Conservation (phyloP, 75 land plant species). For the Chamaecyparis obtusa region DNA sequence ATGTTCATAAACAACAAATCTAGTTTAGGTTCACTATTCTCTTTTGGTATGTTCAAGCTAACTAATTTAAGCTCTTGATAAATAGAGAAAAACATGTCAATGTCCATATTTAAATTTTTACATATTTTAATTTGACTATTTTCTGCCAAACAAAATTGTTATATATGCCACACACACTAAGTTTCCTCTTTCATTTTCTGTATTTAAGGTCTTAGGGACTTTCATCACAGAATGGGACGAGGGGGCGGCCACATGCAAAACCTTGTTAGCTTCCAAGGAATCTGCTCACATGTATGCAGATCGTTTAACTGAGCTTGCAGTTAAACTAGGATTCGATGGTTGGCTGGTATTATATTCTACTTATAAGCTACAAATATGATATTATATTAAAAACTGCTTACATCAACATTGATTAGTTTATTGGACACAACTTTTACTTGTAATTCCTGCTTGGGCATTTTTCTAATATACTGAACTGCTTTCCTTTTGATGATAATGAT, state of each 20-base stretch:
- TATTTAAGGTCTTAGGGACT: constrained; percentile 77
- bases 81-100: background rate
- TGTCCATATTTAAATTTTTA: background rate
- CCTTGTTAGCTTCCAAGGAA: constrained; percentile 60
- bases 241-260: constrained; percentile 39
- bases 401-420: background rate
- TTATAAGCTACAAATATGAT: background rate
- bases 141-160: background rate
- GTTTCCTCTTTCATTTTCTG: background rate
- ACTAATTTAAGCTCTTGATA: background rate
- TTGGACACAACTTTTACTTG: background rate
- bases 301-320: constrained; percentile 70
- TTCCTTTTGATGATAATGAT: background rate
- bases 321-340: constrained; percentile 84
- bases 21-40: background rate
- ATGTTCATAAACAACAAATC: no score
- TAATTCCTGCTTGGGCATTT: constrained; percentile 2
- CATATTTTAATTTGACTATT: background rate
- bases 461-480: background rate
- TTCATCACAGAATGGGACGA: constrained; percentile 86
- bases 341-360: constrained; percentile 68
- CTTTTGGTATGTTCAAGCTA: background rate
- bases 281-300: constrained; percentile 78
- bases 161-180: background rate
- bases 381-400: background rate